Evolutionary conservation across 2,329 filamentous ascomycete species (phyloP), one percentile per base, ranked within the genome.

Genomic region (Xylariaceae sp.): DNA sequence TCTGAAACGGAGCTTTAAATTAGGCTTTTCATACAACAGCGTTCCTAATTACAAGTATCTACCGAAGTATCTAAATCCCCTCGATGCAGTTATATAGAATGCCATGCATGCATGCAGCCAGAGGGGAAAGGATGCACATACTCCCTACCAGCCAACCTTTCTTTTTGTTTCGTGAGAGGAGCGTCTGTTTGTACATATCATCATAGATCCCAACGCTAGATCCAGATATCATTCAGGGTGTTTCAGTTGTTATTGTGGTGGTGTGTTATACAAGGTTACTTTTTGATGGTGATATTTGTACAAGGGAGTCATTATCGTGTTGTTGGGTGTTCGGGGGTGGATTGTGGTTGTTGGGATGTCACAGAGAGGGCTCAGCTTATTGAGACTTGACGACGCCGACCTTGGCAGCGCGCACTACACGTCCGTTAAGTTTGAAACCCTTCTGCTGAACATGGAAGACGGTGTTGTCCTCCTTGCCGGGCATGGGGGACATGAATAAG

Each of bases 361-460:
- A 14, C 11, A 39, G 22, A 36, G 41, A 10, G 22, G 14, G 38
- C 16, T 35, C 52, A 44, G 38, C 46, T 52, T 43, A 60, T 55
- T 55, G 53, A 46, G 93, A 95, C 80, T 93, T 95, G 55, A 95
- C 91, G 47, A 96, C 90, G 64, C 92, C 91, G 54, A 97, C 92
- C 79, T 97, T 95, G 64, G 92, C 89, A 53, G 92, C 89, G 67
- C 93, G 82, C 61, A 98, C 71, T 46, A 95, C 78, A 50, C 93
- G 79, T 49, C 92, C 91, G 66, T 98, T 97, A 54, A 97, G 80
- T 70, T 82, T 83, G 76, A 95, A 98, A 43, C 93, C 93, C 77
- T 95, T 97, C 70, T 88, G 88, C 77, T 97, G 92, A 40, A 89
- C 89, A 66, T 85, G 83, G 73, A 97, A 93, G 62, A 96, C 88